phyloP scores from a whole-genome alignment of 2,329 filamentous ascomycete species.

The Claviceps purpurea region DNA sequence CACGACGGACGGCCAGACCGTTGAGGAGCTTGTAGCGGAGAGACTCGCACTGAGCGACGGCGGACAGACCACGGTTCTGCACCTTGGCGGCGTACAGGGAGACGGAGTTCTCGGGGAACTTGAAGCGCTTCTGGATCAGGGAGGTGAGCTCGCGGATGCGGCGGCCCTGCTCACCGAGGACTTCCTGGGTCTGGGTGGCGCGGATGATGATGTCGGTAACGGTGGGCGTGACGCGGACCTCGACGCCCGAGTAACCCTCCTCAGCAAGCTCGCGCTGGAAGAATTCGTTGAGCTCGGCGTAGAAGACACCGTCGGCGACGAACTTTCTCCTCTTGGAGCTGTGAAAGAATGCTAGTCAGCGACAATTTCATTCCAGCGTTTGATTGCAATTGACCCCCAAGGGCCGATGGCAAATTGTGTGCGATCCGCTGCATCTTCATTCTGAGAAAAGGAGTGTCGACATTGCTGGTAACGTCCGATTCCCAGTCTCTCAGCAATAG shows the following conservation, averaged over 20 bases:
- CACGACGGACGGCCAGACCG: constrained; percentile 94
- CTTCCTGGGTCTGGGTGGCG: constrained; percentile 99
- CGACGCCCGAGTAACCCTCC: constrained; percentile 99
- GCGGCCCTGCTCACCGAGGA: constrained; percentile 98
- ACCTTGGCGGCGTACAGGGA: constrained; percentile 99
- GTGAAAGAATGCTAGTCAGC: constrained; percentile 5
- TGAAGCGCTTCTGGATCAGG: constrained; percentile 99
- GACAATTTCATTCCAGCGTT: neutral
- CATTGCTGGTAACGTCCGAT: too few species aligned
- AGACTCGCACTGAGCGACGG: constrained; percentile 99
- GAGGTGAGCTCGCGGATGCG: constrained; percentile 99
- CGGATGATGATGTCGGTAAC: constrained; percentile 99
- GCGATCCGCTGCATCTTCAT: neutral
- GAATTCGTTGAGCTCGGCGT: constrained; percentile 99
- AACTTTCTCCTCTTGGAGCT: constrained; percentile 92
- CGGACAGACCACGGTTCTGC: constrained; percentile 99
- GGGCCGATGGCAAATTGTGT: neutral
- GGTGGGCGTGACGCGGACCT: constrained; percentile 98
- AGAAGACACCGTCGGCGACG: constrained; percentile 98
- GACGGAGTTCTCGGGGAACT: constrained; percentile 99
- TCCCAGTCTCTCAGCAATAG: neutral
- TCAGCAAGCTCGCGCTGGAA: constrained; percentile 99
- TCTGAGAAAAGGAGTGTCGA: neutral
- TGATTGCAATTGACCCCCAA: neutral
- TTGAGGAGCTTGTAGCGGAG: constrained; percentile 99